These are phyloP conservation scores for Serendipita vermifera DNA, from an alignment of 768 basidiomycete genomes.

Conservation along the genomic window DNA sequence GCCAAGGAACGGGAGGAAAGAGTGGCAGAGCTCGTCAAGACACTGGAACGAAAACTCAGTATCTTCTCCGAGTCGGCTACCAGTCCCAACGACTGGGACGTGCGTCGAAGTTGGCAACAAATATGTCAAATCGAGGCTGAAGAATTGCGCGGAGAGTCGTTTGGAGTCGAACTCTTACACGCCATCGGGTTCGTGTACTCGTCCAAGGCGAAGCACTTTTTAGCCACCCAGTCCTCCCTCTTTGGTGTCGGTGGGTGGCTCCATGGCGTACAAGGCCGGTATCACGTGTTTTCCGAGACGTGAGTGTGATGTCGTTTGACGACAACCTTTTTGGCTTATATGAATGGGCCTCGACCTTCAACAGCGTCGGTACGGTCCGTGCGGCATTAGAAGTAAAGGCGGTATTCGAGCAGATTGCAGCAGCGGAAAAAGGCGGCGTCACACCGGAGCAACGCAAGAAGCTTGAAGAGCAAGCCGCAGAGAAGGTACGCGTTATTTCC, in stretches of 20 bases:
- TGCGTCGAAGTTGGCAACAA: slow-evolving; percentile 56
- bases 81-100: slow-evolving; percentile 54
- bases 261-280: slow-evolving; percentile 84
- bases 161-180: slow-evolving; percentile 74
- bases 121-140: slow-evolving; percentile 75
- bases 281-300: slow-evolving; percentile 90
- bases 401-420: slow-evolving; percentile 85
- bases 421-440: slow-evolving; percentile 75
- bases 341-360: background rate
- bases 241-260: slow-evolving; percentile 87
- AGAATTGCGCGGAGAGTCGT: slow-evolving; percentile 78
- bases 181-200: slow-evolving; percentile 77
- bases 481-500: slow-evolving; percentile 39
- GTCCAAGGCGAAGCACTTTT: slow-evolving; percentile 69
- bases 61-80: slow-evolving; percentile 79
- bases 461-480: slow-evolving; percentile 83
- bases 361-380: slow-evolving; percentile 68
- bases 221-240: slow-evolving; percentile 54
- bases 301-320: slow-evolving; percentile 31
- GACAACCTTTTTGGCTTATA: background rate
- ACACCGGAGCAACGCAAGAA: slow-evolving; percentile 65
- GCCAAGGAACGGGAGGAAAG: slow-evolving; percentile 65
- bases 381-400: slow-evolving; percentile 80
- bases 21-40: slow-evolving; percentile 61
- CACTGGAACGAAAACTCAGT: slow-evolving; percentile 66